A percentile compares a stretch with the other conserved stretches of the same genome.
Evolutionary conservation across 805 yeast genomes (phyloP).

Genomic region (Cyberlindnera bimundalis): DNA sequence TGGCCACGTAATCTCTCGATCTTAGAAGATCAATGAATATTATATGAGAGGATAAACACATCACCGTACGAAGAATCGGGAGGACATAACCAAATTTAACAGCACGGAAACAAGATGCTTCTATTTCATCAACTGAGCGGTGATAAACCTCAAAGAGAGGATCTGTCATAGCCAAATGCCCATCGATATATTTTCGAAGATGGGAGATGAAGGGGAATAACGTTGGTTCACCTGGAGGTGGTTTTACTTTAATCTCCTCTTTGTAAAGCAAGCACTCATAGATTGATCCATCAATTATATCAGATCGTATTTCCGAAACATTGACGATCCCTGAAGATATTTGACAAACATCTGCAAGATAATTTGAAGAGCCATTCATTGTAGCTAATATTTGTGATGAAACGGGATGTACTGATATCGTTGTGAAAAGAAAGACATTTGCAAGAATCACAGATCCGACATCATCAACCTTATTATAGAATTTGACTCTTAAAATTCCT

Average conservation of each 20-base stretch:
- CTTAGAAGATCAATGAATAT: slow-evolving; percentile 15
- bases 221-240: slow-evolving; percentile 6
- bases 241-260: slow-evolving; percentile 12
- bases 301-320: slow-evolving; percentile 5
- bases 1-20: slow-evolving; percentile 16
- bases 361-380: slow-evolving; percentile 12
- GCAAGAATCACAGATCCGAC: slow-evolving; percentile 19
- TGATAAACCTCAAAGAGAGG: slow-evolving; percentile 7
- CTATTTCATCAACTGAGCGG: slow-evolving; percentile 15
- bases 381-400: slow-evolving; percentile 13
- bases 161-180: slow-evolving; percentile 2
- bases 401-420: slow-evolving; percentile 22
- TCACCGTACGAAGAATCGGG: slow-evolving; percentile 18
- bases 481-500: background rate
- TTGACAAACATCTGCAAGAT: slow-evolving; percentile 16
- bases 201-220: slow-evolving; percentile 18
- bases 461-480: slow-evolving; percentile 1
- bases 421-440: slow-evolving; percentile 21
- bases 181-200: slow-evolving; percentile 14
- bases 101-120: slow-evolving; percentile 19
- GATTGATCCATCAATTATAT: slow-evolving; percentile 9
- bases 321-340: slow-evolving; percentile 14
- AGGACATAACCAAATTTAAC: slow-evolving; percentile 20
- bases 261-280: slow-evolving; percentile 16
- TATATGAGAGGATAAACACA: slow-evolving; percentile 9